phyloP scores from a whole-genome alignment of 2,329 filamentous ascomycete species.

The Aureobasidium sp. region DNA sequence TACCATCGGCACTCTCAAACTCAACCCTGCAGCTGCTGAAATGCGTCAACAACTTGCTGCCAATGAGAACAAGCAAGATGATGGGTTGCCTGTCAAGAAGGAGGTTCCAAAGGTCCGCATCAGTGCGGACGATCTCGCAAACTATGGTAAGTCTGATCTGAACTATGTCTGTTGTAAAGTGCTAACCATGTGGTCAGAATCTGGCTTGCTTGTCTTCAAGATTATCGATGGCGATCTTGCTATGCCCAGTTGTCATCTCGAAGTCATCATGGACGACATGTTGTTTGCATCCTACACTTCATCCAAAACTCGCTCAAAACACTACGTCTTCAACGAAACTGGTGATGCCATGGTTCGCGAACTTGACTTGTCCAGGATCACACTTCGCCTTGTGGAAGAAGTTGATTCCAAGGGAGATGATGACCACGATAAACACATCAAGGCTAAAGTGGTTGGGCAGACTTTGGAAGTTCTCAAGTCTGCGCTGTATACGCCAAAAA shows the following conservation, averaged over 20 bases:
- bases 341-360: constrained; percentile 95
- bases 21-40: constrained; percentile 23
- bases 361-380: constrained; percentile 91
- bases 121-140: constrained; percentile 67
- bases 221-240: constrained; percentile 82
- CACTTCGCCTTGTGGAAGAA: constrained; percentile 75
- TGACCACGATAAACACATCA: constrained; percentile 56
- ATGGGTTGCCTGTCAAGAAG: constrained; percentile 38
- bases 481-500: constrained; percentile 83
- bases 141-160: constrained; percentile 50
- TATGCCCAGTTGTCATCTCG: constrained; percentile 65
- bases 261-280: constrained; percentile 91
- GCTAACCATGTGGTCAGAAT: constrained; percentile 50
- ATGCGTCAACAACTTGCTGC: constrained; percentile 38
- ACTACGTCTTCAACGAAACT: constrained; percentile 67
- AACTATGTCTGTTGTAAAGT: background rate
- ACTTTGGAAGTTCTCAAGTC: constrained; percentile 83
- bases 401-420: constrained; percentile 62
- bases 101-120: constrained; percentile 69
- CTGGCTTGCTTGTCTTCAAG: constrained; percentile 88
- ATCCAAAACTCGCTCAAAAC: constrained; percentile 60
- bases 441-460: constrained; percentile 75
- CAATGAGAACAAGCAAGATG: constrained; percentile 38
- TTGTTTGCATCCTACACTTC: constrained; percentile 83
- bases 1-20: constrained; percentile 33